These are phyloP conservation scores for Orbilia oligospora DNA, from an alignment of 2,329 filamentous ascomycete genomes.

Conservation along the genomic window DNA sequence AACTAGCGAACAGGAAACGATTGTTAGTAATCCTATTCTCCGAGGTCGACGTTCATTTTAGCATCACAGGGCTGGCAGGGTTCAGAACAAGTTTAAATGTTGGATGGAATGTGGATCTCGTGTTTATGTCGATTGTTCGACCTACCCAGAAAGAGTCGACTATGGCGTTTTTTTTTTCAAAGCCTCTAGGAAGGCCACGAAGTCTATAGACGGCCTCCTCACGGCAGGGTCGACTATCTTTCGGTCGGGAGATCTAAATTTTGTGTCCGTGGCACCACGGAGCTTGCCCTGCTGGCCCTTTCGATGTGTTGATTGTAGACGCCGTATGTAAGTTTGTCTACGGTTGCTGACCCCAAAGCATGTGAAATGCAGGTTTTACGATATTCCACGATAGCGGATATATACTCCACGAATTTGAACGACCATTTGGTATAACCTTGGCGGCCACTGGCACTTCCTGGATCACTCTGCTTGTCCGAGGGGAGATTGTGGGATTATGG, in stretches of 20 bases:
- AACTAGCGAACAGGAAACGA: constrained; percentile 43
- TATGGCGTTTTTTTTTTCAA: constrained; percentile 54
- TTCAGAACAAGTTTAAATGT: constrained; percentile 47
- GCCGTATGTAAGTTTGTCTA: constrained; percentile 57
- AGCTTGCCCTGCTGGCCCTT: constrained; percentile 54
- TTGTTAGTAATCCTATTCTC: constrained; percentile 55
- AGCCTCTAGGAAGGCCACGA: constrained; percentile 48
- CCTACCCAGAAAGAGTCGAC: constrained; percentile 50
- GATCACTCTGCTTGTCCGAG: constrained; percentile 37
- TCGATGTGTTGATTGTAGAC: constrained; percentile 51
- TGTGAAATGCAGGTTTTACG: constrained; percentile 52
- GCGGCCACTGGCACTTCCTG: constrained; percentile 34
- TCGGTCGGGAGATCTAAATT: constrained; percentile 55
- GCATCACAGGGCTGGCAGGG: constrained; percentile 49
- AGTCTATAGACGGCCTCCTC: constrained; percentile 41
- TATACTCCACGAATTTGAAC: constrained; percentile 38
- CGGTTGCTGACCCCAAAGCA: constrained; percentile 39
- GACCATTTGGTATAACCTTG: constrained; percentile 36
- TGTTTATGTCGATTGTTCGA: constrained; percentile 57
- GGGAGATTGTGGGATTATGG: constrained; percentile 60
- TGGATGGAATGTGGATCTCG: constrained; percentile 57
- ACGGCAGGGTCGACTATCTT: constrained; percentile 52
- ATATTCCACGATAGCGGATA: constrained; percentile 56
- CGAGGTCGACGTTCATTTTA: constrained; percentile 31
- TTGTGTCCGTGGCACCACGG: constrained; percentile 59